A percentile compares a stretch with the other conserved stretches of the same genome.
These are phyloP conservation scores for Coemansia sp. DNA, from an alignment of 192 early-diverging fungal species.

Conservation along the genomic window DNA sequence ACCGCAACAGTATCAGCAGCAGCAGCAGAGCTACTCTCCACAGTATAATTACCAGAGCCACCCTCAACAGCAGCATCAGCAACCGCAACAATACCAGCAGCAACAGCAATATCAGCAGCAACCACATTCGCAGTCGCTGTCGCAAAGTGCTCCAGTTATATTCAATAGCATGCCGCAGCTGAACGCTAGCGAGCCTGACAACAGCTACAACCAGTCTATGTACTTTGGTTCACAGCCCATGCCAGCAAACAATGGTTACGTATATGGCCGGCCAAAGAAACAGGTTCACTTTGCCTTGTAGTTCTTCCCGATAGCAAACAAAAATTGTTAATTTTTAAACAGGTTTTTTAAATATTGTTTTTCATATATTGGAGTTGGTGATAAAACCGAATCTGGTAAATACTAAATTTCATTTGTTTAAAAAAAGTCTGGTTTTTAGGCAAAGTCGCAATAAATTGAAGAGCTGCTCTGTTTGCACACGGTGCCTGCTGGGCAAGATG, in stretches of 20 bases:
- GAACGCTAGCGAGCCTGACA: not conserved
- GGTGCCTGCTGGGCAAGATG: conserved; percentile 19
- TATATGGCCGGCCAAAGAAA: conserved; percentile 22
- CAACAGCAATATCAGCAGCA: conserved; percentile 13
- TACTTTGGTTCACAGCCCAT: conserved; percentile 15
- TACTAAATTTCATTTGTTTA: not conserved
- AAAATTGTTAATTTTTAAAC: not conserved
- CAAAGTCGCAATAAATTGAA: conserved; percentile 21
- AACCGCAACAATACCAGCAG: not conserved
- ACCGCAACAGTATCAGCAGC: conserved; percentile 13
- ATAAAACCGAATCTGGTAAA: no score
- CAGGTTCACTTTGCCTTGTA: conserved; percentile 38
- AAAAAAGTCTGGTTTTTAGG: not conserved
- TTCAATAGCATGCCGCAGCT: conserved; percentile 10
- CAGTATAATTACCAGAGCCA: not conserved
- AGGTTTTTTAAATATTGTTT: no score
- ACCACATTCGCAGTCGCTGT: not conserved
- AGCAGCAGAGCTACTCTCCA: not conserved
- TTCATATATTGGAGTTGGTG: no score
- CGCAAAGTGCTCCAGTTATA: conserved; percentile 18
- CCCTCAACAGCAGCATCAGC: conserved; percentile 8
- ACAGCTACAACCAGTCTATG: not conserved
- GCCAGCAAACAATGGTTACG: conserved; percentile 3
- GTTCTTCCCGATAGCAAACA: not conserved
- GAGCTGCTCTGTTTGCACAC: conserved; percentile 26